A percentile compares a stretch with the other conserved stretches of the same genome.
Conservation (phyloP, 345 rosid species). For the Durio zibethinus region DNA sequence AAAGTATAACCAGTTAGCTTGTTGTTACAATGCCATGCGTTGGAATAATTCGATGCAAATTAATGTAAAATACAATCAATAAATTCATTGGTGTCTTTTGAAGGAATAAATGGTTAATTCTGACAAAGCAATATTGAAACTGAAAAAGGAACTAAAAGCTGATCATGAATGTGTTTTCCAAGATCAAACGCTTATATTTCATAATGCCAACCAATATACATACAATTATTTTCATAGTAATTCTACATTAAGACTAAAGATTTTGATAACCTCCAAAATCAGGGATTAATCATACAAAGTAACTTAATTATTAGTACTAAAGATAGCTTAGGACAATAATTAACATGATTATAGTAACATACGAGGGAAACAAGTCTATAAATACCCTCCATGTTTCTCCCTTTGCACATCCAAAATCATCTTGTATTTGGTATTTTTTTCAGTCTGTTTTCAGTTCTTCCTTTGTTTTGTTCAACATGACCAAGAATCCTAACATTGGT, state of each 20-base stretch:
- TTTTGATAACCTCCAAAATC: slow-evolving; percentile 9
- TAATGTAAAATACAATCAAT: not conserved
- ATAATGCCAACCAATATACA: not conserved
- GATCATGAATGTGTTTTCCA: not conserved
- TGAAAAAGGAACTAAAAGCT: not conserved
- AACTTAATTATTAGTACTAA: not conserved
- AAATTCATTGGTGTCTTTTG: not conserved
- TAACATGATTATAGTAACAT: not conserved
- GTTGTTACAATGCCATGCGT: too few species aligned
- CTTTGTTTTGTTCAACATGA: not conserved
- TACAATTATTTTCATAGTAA: not conserved
- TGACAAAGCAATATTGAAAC: not conserved
- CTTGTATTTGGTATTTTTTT: not conserved
- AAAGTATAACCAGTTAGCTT: too few species aligned
- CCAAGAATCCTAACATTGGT: slow-evolving; percentile 25
- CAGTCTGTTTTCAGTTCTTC: not conserved
- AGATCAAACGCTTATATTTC: not conserved
- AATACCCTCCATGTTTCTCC: not conserved
- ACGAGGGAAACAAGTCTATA: not conserved
- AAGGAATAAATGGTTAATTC: not conserved
- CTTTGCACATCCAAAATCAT: not conserved
- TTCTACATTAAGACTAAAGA: not conserved
- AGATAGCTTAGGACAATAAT: not conserved
- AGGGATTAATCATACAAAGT: not conserved
- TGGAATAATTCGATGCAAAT: not conserved